phyloP scores from a whole-genome alignment of 768 basidiomycete genomes.

The Termitomyces heimii region DNA sequence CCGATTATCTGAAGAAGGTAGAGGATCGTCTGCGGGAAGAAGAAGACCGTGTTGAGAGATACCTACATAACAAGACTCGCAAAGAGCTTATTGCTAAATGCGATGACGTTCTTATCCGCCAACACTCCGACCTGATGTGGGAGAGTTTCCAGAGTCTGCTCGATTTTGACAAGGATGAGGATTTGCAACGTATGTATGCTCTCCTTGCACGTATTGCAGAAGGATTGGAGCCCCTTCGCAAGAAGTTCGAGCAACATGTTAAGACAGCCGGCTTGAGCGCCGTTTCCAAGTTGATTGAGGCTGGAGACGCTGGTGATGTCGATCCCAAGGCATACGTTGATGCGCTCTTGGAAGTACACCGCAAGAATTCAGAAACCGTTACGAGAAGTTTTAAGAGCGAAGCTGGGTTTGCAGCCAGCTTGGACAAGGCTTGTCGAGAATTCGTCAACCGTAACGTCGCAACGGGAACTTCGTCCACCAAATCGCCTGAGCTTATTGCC shows the following conservation, averaged over 20 bases:
- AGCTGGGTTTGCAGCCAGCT: slow-evolving; percentile 89
- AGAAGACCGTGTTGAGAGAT: slow-evolving; percentile 93
- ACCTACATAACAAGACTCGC: slow-evolving; percentile 87
- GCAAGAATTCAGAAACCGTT: slow-evolving; percentile 92
- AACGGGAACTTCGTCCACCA: slow-evolving; percentile 81
- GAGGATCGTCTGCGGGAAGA: slow-evolving; percentile 93
- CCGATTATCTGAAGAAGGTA: slow-evolving; percentile 96
- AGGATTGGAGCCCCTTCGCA: slow-evolving; percentile 88
- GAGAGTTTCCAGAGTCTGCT: slow-evolving; percentile 91
- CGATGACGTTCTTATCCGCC: slow-evolving; percentile 90
- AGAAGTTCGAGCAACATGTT: slow-evolving; percentile 94
- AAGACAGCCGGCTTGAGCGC: slow-evolving; percentile 85
- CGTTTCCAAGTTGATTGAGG: slow-evolving; percentile 72
- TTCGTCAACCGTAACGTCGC: slow-evolving; percentile 95
- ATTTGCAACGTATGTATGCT: slow-evolving; percentile 95
- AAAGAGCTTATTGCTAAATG: slow-evolving; percentile 83
- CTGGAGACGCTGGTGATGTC: slow-evolving; percentile 60
- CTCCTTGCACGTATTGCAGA: slow-evolving; percentile 90
- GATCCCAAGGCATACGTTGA: slow-evolving; percentile 98
- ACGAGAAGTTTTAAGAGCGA: slow-evolving; percentile 90
- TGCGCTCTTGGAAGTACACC: slow-evolving; percentile 86
- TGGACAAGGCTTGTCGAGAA: slow-evolving; percentile 96
- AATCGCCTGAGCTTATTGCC: slow-evolving; percentile 92
- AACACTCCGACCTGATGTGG: slow-evolving; percentile 88
- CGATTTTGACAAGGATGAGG: slow-evolving; percentile 94